Percentiles rank a stretch among this genome's conserved stretches.
phyloP scores from a whole-genome alignment of 2,329 filamentous ascomycete genomes.

The Leptographium galeiforme region DNA sequence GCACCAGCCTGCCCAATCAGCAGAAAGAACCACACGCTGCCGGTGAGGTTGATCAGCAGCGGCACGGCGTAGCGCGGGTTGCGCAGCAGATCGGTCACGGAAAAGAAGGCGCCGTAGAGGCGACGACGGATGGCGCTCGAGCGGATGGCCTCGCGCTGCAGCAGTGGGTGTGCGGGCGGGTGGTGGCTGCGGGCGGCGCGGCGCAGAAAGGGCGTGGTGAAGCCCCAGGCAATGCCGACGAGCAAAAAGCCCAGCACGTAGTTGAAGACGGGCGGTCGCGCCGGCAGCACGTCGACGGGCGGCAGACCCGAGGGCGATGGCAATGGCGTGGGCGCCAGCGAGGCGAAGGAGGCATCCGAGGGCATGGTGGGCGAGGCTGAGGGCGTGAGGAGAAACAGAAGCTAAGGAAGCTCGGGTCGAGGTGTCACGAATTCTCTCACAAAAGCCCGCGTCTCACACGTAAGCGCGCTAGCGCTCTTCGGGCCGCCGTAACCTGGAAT shows the following conservation, averaged over 20 bases:
- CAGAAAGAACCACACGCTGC: slow-evolving; percentile 93
- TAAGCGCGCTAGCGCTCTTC: too few species aligned
- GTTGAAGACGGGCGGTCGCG: slow-evolving; percentile 41
- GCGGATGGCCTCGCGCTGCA: slow-evolving; percentile 35
- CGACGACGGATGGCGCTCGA: slow-evolving; percentile 49
- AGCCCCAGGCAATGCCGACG: slow-evolving; percentile 84
- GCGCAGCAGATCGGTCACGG: slow-evolving; percentile 61
- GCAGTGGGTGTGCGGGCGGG: slow-evolving; percentile 43
- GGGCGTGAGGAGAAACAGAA: too few species aligned
- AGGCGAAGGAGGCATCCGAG: neutral
- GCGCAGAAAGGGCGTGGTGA: slow-evolving; percentile 87
- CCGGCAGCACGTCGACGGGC: neutral
- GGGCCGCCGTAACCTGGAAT: too few species aligned
- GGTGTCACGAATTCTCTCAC: too few species aligned
- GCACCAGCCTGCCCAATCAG: slow-evolving; percentile 82
- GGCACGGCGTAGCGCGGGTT: slow-evolving; percentile 79
- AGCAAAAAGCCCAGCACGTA: slow-evolving; percentile 83
- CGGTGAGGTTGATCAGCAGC: slow-evolving; percentile 75
- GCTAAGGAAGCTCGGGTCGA: too few species aligned
- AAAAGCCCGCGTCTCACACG: too few species aligned
- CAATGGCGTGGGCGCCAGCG: neutral
- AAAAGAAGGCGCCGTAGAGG: slow-evolving; percentile 54
- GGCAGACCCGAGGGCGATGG: neutral
- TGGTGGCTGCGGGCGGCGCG: slow-evolving; percentile 66
- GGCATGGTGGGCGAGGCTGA: neutral